Evolutionary conservation across 2,329 filamentous ascomycete species (phyloP), one percentile per base, ranked within the genome.

Genomic region (Trichophyton rubrum): DNA sequence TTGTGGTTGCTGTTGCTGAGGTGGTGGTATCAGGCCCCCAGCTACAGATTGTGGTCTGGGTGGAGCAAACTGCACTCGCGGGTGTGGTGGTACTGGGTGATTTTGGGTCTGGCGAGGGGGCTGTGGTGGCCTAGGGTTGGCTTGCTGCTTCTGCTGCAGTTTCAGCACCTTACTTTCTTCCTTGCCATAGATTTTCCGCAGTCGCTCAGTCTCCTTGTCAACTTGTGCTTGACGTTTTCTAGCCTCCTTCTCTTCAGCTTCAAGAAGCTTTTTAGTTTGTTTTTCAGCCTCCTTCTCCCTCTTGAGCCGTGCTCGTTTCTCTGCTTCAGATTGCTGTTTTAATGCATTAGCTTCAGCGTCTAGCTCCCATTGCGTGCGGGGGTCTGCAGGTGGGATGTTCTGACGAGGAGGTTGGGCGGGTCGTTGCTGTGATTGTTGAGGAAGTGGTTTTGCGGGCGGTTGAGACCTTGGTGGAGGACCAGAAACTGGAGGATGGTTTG

Each of bases 181-280:
- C 61, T 69, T 66, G 53, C 82, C 82, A 64, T 84, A 86, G 56
- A 82, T 67, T 64, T 75, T 78, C 61, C 80, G 76, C 6, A 96
- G 75, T 0, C 90, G 81, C 66, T 85, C 85, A 0, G 90, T 95
- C 73, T 96, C 91, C 49, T 84, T 83, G 40, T 95, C 85, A 9
- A 89, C 79, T 59, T 82, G 81, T 0, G 76, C 77, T 63, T 84
- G 77, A 62, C 75, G 77, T 61, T 74, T 77, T 60, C 76, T 77
- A 9, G 69, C 70, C 58, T 81, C 79, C 57, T 79, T 79, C 51
- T 81, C 77, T 67, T 85, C 82, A 22, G 76, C 75, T 43, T 78
- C 76, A 6, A 82, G 71, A 59, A 81, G 74, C 53, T 79, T 78
- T 60, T 78, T 77, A 0, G 81, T 74, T n/a, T 78, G 75, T 57